These are phyloP conservation scores for Aspergillus avenaceus DNA, from an alignment of 495 filamentous ascomycete species.

Conservation along the genomic window DNA sequence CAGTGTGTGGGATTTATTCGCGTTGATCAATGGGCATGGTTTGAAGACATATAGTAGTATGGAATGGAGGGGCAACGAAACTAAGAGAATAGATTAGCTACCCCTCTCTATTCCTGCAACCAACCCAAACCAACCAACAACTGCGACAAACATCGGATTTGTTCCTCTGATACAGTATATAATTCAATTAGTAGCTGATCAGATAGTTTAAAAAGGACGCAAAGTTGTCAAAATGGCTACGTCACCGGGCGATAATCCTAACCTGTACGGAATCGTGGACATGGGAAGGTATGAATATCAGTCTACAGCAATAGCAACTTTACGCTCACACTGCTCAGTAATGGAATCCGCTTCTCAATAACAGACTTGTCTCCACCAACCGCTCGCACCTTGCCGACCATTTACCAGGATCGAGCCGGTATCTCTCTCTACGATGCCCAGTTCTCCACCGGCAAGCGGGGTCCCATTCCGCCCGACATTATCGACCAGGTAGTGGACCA, in stretches of 20 bases:
- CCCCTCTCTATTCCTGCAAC: neutral
- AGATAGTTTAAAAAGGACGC: no score
- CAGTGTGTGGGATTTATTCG: neutral
- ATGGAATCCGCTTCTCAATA: conserved; percentile 90
- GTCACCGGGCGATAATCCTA: neutral
- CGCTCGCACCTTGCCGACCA: conserved; percentile 63
- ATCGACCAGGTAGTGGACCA: conserved; percentile 58
- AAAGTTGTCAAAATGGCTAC: conserved; percentile 6
- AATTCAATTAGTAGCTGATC: no score
- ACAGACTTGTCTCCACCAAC: conserved; percentile 66
- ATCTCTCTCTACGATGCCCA: conserved; percentile 90
- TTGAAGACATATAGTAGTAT: neutral
- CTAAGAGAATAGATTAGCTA: no score
- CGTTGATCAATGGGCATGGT: no score
- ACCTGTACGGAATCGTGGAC: conserved; percentile 52
- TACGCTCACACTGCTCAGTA: conserved; percentile 45
- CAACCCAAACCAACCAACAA: neutral
- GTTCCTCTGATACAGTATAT: neutral
- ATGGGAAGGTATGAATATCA: conserved; percentile 59
- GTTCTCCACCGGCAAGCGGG: conserved; percentile 35
- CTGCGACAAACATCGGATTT: neutral
- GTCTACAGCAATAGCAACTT: neutral
- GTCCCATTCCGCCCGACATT: conserved; percentile 55
- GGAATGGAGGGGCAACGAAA: conserved; percentile 1
- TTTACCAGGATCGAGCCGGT: conserved; percentile 69